phyloP scores from a whole-genome alignment of 2,329 filamentous ascomycete genomes.

The Pseudogymnoascus sp. region DNA sequence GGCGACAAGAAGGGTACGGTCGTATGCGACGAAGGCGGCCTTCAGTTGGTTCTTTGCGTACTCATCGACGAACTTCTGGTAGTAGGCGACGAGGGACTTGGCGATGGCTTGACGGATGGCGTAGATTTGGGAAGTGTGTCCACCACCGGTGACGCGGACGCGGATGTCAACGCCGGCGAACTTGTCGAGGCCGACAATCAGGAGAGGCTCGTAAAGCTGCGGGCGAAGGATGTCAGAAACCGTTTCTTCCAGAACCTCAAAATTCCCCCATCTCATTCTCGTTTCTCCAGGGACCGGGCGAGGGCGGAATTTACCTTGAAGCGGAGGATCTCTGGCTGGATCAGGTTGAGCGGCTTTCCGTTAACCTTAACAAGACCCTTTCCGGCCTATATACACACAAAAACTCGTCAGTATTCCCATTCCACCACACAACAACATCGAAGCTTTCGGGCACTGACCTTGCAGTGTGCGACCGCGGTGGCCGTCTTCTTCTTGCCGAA shows the following conservation, averaged over 20 bases:
- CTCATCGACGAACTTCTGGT: slow-evolving; percentile 99
- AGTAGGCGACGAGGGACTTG: slow-evolving; percentile 97
- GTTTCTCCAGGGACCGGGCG: not conserved
- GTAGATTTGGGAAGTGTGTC: slow-evolving; percentile 96
- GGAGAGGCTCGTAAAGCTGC: slow-evolving; percentile 95
- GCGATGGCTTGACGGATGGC: slow-evolving; percentile 98
- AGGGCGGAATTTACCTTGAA: slow-evolving; percentile 63
- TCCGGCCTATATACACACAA: slow-evolving; percentile 49
- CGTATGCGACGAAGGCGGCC: slow-evolving; percentile 91
- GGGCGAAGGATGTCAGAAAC: slow-evolving; percentile 13
- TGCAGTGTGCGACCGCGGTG: slow-evolving; percentile 70
- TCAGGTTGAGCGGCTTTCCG: slow-evolving; percentile 87
- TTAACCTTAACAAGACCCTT: slow-evolving; percentile 98
- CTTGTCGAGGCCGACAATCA: slow-evolving; percentile 96
- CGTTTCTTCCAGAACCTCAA: not conserved
- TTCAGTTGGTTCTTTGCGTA: slow-evolving; percentile 99
- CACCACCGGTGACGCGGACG: slow-evolving; percentile 92
- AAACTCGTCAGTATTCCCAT: slow-evolving; percentile 24
- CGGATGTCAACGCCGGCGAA: slow-evolving; percentile 96
- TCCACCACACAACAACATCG: not conserved
- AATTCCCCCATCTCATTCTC: not conserved
- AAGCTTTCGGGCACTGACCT: slow-evolving; percentile 45
- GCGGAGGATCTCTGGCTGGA: slow-evolving; percentile 93
- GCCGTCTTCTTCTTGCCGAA: slow-evolving; percentile 97
- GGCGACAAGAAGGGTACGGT: slow-evolving; percentile 94